These are phyloP conservation scores for Suhomyces xylopsoci DNA, from an alignment of 805 yeast species.

Conservation along the genomic window DNA sequence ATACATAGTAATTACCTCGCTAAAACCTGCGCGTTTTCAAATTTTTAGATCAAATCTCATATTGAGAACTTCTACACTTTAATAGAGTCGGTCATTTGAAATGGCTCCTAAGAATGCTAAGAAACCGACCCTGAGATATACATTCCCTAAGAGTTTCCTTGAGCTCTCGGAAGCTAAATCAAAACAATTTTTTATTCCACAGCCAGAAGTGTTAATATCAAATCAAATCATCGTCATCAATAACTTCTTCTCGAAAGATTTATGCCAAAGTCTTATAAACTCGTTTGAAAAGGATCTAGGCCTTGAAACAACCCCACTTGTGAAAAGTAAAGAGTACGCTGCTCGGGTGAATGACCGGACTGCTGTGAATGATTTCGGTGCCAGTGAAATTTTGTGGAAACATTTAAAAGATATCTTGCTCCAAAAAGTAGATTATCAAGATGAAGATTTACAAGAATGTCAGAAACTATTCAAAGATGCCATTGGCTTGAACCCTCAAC, in stretches of 20 bases:
- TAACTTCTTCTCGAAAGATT: conserved; percentile 33
- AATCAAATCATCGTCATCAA: conserved; percentile 42
- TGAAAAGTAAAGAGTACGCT: conserved; percentile 52
- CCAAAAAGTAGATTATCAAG: conserved; percentile 24
- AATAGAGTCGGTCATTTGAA: not conserved
- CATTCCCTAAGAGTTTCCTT: conserved; percentile 17
- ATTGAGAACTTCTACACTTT: not conserved
- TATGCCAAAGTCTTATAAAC: conserved; percentile 40
- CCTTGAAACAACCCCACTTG: conserved; percentile 47
- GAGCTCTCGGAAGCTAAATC: conserved; percentile 8
- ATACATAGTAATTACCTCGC: not conserved
- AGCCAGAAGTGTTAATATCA: conserved; percentile 20
- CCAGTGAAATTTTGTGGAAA: conserved; percentile 42
- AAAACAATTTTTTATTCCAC: conserved; percentile 17
- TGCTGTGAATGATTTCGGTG: conserved; percentile 34
- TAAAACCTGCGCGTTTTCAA: not conserved
- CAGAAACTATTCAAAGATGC: conserved; percentile 34
- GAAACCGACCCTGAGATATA: conserved; percentile 7
- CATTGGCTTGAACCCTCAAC: conserved; percentile 51
- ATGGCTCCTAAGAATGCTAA: conserved; percentile 11
- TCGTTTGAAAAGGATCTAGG: conserved; percentile 24
- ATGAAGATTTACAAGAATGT: conserved; percentile 21
- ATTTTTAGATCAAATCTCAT: not conserved
- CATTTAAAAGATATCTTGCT: conserved; percentile 34
- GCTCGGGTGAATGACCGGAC: conserved; percentile 55